A percentile compares a stretch with the other conserved stretches of the same genome.
Evolutionary conservation across 177 flowering plant genomes (phyloP).

Genomic region (Vitis hybrid): DNA sequence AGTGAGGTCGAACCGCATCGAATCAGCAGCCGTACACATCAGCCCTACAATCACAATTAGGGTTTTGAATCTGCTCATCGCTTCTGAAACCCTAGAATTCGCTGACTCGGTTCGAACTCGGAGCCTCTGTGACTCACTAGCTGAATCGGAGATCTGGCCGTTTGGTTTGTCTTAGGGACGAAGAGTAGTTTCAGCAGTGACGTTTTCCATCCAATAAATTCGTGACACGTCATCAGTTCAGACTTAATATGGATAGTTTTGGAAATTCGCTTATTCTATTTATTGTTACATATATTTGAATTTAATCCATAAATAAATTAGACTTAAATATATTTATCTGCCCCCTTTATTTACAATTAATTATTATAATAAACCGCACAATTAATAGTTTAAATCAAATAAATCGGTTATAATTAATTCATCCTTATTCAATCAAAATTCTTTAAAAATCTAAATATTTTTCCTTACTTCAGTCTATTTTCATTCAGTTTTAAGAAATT

Average conservation of each 20-base stretch:
- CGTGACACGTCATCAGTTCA: background rate
- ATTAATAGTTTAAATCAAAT: no score
- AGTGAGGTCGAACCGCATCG: constrained; percentile 40
- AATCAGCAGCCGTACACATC: constrained; percentile 12
- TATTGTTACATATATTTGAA: background rate
- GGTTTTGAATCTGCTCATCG: background rate
- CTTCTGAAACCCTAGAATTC: background rate
- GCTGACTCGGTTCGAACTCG: background rate
- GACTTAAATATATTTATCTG: no score
- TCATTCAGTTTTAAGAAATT: no score
- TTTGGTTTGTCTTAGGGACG: background rate
- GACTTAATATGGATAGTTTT: background rate
- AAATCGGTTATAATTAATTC: no score
- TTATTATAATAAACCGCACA: no score
- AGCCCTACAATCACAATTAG: constrained; percentile 7
- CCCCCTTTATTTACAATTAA: no score
- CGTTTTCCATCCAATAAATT: background rate
- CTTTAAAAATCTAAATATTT: no score
- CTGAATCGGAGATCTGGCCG: background rate
- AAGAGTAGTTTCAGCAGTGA: background rate
- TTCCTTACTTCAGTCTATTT: no score
- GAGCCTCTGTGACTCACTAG: background rate
- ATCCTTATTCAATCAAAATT: no score
- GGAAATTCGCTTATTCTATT: background rate
- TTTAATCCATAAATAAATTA: background rate